These are phyloP conservation scores for Phaeotremella skinneri DNA, from an alignment of 768 basidiomycete species.

Conservation along the genomic window DNA sequence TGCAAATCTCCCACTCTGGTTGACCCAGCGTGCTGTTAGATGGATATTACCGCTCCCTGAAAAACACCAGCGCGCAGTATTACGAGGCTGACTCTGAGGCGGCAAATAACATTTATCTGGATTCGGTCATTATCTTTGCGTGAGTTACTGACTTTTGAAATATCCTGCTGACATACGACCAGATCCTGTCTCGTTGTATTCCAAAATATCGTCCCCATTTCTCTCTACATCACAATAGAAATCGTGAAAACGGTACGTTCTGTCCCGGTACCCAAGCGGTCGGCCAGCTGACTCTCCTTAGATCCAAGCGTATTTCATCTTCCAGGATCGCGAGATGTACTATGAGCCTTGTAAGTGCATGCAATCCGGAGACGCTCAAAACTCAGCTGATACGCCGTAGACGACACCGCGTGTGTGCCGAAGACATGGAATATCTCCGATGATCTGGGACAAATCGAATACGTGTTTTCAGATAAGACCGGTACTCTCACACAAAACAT, in stretches of 20 bases:
- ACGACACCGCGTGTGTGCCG: slow-evolving; percentile 83
- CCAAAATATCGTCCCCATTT: slow-evolving; percentile 95
- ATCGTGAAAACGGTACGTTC: slow-evolving; percentile 77
- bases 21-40: slow-evolving; percentile 53
- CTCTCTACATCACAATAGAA: slow-evolving; percentile 95
- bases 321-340: slow-evolving; percentile 95
- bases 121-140: slow-evolving; percentile 87
- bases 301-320: slow-evolving; percentile 94
- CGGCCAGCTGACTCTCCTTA: neutral
- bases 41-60: slow-evolving; percentile 65
- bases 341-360: slow-evolving; percentile 60
- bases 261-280: neutral
- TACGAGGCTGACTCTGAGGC: slow-evolving; percentile 70
- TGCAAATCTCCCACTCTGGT: neutral
- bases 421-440: slow-evolving; percentile 99
- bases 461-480: slow-evolving; percentile 89
- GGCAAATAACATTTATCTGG: slow-evolving; percentile 62
- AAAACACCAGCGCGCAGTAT: slow-evolving; percentile 65
- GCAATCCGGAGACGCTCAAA: neutral
- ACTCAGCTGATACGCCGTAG: slow-evolving; percentile 15
- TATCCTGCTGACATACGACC: slow-evolving; percentile 11
- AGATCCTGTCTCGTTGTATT: slow-evolving; percentile 93
- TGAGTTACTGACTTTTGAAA: slow-evolving; percentile 55
- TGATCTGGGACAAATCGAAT: slow-evolving; percentile 97
- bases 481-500: slow-evolving; percentile 96